A percentile compares a stretch with the other conserved stretches of the same genome.
phyloP scores from a whole-genome alignment of 345 rosid genomes.

The Hevea brasiliensis region DNA sequence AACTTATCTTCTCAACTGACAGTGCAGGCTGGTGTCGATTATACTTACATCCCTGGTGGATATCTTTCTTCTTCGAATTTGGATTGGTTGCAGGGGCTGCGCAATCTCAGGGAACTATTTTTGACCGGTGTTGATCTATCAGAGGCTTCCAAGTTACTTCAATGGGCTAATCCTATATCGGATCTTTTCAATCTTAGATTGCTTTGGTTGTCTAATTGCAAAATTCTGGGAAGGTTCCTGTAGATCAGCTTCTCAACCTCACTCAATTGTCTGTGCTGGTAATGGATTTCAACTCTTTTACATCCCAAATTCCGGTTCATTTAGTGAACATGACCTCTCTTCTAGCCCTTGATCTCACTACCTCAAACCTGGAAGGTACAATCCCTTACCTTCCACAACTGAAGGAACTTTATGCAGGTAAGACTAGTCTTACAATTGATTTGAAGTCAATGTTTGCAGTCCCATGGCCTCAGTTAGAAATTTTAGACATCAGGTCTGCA shows the following conservation, averaged over 20 bases:
- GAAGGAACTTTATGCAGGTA: constrained; percentile 1
- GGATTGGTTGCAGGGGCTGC: constrained; percentile 22
- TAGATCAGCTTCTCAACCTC: constrained; percentile 23
- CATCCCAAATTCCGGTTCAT: constrained; percentile 23
- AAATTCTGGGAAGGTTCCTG: constrained; percentile 8
- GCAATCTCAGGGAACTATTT: constrained; percentile 1
- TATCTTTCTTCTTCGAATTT: constrained; percentile 15
- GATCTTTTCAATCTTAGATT: constrained; percentile 15
- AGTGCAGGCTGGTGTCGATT: not conserved
- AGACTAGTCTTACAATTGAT: constrained; percentile 8
- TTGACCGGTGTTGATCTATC: constrained; percentile 28
- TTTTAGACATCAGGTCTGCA: constrained; percentile 16
- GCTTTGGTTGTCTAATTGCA: constrained; percentile 24
- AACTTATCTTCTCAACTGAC: constrained; percentile 14
- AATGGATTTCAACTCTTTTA: constrained; percentile 25
- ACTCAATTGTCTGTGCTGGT: constrained; percentile 1
- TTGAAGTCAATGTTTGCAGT: constrained; percentile 19
- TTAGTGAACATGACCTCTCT: constrained; percentile 26
- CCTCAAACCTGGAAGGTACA: constrained; percentile 18
- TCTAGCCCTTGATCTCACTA: constrained; percentile 12
- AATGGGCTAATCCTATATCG: constrained; percentile 26
- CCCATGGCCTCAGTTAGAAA: constrained; percentile 23
- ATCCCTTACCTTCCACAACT: constrained; percentile 27
- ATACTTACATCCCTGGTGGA: not conserved
- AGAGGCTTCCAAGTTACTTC: constrained; percentile 8